phyloP scores from a whole-genome alignment of 768 basidiomycete species.

The Leccinum disarticulatum region DNA sequence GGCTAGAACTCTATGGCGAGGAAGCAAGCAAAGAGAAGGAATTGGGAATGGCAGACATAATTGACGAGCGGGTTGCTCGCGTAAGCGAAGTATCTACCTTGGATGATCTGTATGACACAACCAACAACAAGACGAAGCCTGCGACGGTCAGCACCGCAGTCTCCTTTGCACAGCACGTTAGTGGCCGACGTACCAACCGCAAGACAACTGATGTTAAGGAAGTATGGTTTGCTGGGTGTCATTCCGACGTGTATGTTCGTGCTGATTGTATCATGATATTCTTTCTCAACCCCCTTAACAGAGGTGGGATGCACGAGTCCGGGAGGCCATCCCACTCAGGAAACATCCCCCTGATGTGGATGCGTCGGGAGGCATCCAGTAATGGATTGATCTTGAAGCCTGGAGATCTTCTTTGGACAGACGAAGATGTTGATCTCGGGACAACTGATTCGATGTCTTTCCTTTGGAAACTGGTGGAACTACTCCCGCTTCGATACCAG shows the following conservation, averaged over 20 bases:
- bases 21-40: background rate
- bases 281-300: background rate
- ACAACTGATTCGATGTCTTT: constrained; percentile 18
- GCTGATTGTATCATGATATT: background rate
- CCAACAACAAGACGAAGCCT: background rate
- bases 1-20: constrained; percentile 13
- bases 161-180: background rate
- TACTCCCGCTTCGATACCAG: constrained; percentile 15
- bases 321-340: constrained; percentile 16
- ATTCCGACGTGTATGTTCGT: constrained; percentile 30
- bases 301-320: constrained; percentile 16
- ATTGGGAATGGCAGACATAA: background rate
- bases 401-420: constrained; percentile 17
- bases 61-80: background rate
- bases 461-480: constrained; percentile 16
- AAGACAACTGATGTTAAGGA: constrained; percentile 36
- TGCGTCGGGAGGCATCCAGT: constrained; percentile 28
- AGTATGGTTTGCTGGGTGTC: constrained; percentile 28
- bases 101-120: background rate
- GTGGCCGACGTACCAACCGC: background rate
- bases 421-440: constrained; percentile 18
- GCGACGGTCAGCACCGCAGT: background rate
- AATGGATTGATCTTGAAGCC: constrained; percentile 26
- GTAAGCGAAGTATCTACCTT: constrained; percentile 2
- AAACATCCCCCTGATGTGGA: constrained; percentile 28